Conservation (phyloP, 116 monocot genomes). For the Zostera marina region DNA sequence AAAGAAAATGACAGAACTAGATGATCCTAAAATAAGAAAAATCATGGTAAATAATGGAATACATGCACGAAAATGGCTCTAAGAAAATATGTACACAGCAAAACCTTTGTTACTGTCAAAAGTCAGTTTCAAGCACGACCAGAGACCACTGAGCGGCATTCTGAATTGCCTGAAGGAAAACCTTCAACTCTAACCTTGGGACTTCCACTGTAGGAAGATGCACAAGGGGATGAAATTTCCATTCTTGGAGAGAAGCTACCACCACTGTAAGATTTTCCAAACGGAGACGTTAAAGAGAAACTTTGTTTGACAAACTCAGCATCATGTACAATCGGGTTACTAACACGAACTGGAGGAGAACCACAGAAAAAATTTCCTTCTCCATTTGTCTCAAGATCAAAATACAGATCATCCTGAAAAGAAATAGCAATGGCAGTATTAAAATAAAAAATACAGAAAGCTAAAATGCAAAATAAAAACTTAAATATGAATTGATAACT, state of each 20-base stretch:
- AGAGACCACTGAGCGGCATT: constrained; percentile 3
- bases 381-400: constrained; percentile 19
- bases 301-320: constrained; percentile 35
- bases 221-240: constrained; percentile 28
- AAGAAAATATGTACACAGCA: not conserved
- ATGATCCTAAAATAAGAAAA: too few species aligned
- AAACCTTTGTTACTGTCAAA: not conserved
- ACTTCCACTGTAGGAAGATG: constrained; percentile 20
- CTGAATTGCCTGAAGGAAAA: constrained; percentile 37
- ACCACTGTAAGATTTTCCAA: not conserved
- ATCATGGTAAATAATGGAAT: too few species aligned
- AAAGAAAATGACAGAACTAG: too few species aligned
- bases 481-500: not conserved
- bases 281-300: constrained; percentile 8
- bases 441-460: not conserved
- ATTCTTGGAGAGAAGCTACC: not conserved
- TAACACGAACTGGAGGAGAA: constrained; percentile 58
- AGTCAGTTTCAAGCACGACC: constrained; percentile 8
- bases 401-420: constrained; percentile 16
- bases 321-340: constrained; percentile 58
- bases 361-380: constrained; percentile 35
- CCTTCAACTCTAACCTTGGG: constrained; percentile 67
- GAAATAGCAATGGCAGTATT: not conserved
- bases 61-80: too few species aligned
- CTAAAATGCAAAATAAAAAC: not conserved